Evolutionary conservation across 805 yeast genomes (phyloP).

Genomic region (Candida schatavii): DNA sequence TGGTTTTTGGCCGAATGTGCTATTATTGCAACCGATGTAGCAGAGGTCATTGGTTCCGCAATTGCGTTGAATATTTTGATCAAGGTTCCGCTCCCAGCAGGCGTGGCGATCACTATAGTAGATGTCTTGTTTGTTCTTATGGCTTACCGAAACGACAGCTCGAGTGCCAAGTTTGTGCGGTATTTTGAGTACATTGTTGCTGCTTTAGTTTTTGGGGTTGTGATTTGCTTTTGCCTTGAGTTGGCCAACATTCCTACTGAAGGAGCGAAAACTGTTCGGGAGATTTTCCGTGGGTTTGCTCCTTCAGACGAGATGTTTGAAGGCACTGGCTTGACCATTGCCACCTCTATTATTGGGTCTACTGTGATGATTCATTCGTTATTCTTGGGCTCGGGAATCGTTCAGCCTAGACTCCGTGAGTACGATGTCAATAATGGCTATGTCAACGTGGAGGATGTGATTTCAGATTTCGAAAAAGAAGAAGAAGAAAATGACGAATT

Average conservation of each 20-base stretch:
- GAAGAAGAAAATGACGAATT: conserved; percentile 4
- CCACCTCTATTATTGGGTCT: conserved; percentile 48
- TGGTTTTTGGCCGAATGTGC: conserved; percentile 48
- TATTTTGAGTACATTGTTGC: conserved; percentile 44
- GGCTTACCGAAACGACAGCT: conserved; percentile 45
- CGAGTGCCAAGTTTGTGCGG: conserved; percentile 32
- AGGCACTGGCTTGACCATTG: conserved; percentile 44
- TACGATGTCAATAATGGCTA: conserved; percentile 39
- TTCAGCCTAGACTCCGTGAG: conserved; percentile 47
- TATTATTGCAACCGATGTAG: conserved; percentile 51
- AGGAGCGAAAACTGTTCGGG: conserved; percentile 19
- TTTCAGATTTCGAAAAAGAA: conserved; percentile 10
- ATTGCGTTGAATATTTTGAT: conserved; percentile 46
- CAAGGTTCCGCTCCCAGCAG: conserved; percentile 48
- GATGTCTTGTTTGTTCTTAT: conserved; percentile 46
- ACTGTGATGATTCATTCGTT: conserved; percentile 53
- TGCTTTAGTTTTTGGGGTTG: conserved; percentile 39
- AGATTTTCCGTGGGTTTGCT: conserved; percentile 41
- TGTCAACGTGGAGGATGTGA: conserved; percentile 20
- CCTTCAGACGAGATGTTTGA: conserved; percentile 43
- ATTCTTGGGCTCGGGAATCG: conserved; percentile 48
- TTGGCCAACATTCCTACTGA: conserved; percentile 33
- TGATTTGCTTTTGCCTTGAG: conserved; percentile 45
- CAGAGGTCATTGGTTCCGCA: conserved; percentile 54
- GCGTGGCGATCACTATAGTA: conserved; percentile 42